A percentile compares a stretch with the other conserved stretches of the same genome.
These are phyloP conservation scores for Dioscorea cayenensis DNA, from an alignment of 116 monocot species.

Conservation along the genomic window DNA sequence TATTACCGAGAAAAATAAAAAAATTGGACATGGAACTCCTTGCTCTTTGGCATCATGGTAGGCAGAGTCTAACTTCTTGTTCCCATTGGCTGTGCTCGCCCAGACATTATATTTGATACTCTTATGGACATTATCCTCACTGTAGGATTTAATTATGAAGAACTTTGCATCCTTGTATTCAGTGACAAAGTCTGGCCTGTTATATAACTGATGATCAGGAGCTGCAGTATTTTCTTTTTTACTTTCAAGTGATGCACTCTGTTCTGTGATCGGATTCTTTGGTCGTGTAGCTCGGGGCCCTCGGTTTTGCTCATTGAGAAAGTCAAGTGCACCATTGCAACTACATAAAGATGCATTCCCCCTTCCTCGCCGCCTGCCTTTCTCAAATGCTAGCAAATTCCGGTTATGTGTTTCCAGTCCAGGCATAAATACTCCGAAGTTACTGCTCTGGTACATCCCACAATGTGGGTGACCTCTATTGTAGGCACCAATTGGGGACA, in stretches of 20 bases:
- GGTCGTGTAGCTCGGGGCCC: slow-evolving; percentile 62
- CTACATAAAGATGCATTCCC: slow-evolving; percentile 38
- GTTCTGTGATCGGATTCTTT: slow-evolving; percentile 29
- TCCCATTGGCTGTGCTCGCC: slow-evolving; percentile 91
- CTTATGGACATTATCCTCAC: slow-evolving; percentile 93
- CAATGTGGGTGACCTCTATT: slow-evolving; percentile 46
- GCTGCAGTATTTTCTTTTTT: slow-evolving; percentile 15
- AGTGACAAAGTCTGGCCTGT: slow-evolving; percentile 54
- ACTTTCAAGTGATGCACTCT: slow-evolving; percentile 16
- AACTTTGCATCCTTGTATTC: slow-evolving; percentile 82
- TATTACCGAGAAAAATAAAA: slow-evolving; percentile 96
- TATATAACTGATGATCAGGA: slow-evolving; percentile 35
- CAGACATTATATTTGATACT: slow-evolving; percentile 99
- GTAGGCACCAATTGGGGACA: slow-evolving; percentile 32
- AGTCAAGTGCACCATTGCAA: slow-evolving; percentile 43
- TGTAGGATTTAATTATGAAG: slow-evolving; percentile 95
- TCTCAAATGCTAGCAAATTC: slow-evolving; percentile 33
- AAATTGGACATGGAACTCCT: slow-evolving; percentile 48
- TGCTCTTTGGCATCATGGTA: slow-evolving; percentile 61
- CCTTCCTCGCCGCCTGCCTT: slow-evolving; percentile 45
- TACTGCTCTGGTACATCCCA: slow-evolving; percentile 31
- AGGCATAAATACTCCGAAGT: slow-evolving; percentile 30
- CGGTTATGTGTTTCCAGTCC: slow-evolving; percentile 27
- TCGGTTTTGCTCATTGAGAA: slow-evolving; percentile 76
- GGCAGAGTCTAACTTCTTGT: slow-evolving; percentile 77